phyloP scores from a whole-genome alignment of 768 basidiomycete genomes.

The Naganishia kalamii region DNA sequence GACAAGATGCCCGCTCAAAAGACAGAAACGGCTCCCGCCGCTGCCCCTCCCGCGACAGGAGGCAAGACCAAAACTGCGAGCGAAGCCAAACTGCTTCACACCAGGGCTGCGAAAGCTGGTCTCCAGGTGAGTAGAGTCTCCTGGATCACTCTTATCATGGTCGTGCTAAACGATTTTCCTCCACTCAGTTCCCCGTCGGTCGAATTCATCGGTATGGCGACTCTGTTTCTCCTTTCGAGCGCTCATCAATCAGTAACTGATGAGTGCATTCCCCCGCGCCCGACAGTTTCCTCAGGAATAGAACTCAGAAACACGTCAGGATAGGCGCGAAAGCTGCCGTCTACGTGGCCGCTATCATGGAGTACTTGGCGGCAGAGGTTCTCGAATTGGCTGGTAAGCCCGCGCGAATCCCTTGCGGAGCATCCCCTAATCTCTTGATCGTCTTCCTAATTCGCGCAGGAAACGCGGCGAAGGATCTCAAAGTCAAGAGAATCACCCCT shows the following conservation, averaged over 20 bases:
- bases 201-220: conserved; percentile 81
- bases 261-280: neutral
- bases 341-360: conserved; percentile 89
- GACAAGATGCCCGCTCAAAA: neutral
- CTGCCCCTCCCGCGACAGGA: conserved; percentile 19
- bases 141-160: neutral
- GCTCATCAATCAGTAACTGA: neutral
- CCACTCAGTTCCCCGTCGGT: conserved; percentile 80
- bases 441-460: conserved; percentile 51
- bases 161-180: neutral
- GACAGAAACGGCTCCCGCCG: neutral
- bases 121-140: conserved; percentile 59
- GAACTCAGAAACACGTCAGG: conserved; percentile 86
- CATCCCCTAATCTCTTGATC: neutral
- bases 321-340: conserved; percentile 98
- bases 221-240: neutral
- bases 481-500: conserved; percentile 93
- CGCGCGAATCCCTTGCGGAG: neutral
- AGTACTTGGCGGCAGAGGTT: conserved; percentile 94
- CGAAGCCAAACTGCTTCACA: conserved; percentile 47
- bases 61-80: conserved; percentile 47
- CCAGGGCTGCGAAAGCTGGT: conserved; percentile 72
- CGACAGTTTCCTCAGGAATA: conserved; percentile 60
- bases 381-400: conserved; percentile 83
- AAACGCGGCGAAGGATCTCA: conserved; percentile 94